These are phyloP conservation scores for Xylaria multiplex DNA, from an alignment of 2,329 filamentous ascomycete species.

Conservation along the genomic window DNA sequence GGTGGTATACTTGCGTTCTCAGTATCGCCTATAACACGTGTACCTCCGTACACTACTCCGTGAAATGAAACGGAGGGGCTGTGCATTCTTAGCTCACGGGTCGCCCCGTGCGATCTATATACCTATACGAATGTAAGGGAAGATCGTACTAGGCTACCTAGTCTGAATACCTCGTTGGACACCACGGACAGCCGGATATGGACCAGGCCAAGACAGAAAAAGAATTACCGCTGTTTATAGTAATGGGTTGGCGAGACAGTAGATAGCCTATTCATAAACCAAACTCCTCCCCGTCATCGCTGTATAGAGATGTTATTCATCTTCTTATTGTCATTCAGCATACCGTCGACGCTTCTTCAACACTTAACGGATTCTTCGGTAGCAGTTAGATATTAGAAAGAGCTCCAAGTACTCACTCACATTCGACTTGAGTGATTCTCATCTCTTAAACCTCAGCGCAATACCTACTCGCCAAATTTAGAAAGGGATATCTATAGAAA, in stretches of 20 bases:
- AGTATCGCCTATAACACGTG: background rate
- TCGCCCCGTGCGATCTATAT: background rate
- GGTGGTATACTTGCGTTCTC: slow-evolving; percentile 1
- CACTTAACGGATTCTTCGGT: background rate
- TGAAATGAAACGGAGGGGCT: background rate
- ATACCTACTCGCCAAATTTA: background rate
- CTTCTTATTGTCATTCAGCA: background rate
- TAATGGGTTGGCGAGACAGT: slow-evolving; percentile 2
- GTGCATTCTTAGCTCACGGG: slow-evolving; percentile 9
- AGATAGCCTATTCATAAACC: slow-evolving; percentile 7
- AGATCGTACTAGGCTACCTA: background rate
- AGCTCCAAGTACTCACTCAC: background rate
- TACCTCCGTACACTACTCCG: background rate
- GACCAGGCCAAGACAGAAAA: slow-evolving; percentile 40
- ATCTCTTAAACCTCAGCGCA: background rate
- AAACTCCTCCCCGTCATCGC: slow-evolving; percentile 1
- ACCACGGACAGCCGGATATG: slow-evolving; percentile 28
- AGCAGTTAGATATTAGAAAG: background rate
- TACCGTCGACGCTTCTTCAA: background rate
- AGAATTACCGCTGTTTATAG: background rate
- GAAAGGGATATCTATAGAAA: background rate
- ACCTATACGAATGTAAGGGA: background rate
- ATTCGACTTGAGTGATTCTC: background rate
- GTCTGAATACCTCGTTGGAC: background rate
- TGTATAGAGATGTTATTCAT: background rate